Conservation (phyloP, 129 eudicot species). For the Gnaphalium uliginosum region DNA sequence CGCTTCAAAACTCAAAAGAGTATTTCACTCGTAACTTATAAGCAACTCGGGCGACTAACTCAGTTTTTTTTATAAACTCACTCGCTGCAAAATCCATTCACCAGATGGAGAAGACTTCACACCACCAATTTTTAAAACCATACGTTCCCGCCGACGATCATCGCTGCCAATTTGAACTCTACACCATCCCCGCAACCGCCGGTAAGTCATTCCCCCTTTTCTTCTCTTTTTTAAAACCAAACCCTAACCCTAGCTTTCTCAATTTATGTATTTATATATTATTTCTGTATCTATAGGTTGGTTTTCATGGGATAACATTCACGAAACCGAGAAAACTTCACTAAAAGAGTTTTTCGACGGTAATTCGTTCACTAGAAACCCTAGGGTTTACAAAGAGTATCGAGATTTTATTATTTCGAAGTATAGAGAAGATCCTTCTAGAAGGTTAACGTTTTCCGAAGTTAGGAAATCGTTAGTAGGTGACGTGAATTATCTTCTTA, state of each 20-base stretch:
- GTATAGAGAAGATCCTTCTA: conserved; percentile 71
- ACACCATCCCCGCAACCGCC: conserved; percentile 81
- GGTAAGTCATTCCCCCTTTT: conserved; percentile 45
- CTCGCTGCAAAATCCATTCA: conserved; percentile 38
- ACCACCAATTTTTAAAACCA: conserved; percentile 52
- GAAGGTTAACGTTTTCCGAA: conserved; percentile 77
- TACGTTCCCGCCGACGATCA: conserved; percentile 54
- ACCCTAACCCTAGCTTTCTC: conserved; percentile 34
- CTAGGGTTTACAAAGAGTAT: conserved; percentile 87
- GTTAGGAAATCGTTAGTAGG: conserved; percentile 84
- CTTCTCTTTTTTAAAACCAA: conserved; percentile 40
- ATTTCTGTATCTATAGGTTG: conserved; percentile 45
- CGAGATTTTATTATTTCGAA: conserved; percentile 83
- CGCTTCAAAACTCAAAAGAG: background rate
- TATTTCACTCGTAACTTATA: background rate
- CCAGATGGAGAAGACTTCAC: conserved; percentile 54
- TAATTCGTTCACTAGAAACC: conserved; percentile 67
- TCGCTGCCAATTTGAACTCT: conserved; percentile 65
- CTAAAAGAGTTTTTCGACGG: conserved; percentile 79
- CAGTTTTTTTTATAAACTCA: conserved; percentile 23
- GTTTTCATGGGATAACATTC: conserved; percentile 87
- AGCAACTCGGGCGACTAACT: conserved; percentile 33
- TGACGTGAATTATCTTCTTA: conserved; percentile 58
- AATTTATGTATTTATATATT: background rate
- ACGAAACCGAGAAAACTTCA: conserved; percentile 61